phyloP scores from a whole-genome alignment of 352 stramenopile genomes.

The Plasmopara muralis region DNA sequence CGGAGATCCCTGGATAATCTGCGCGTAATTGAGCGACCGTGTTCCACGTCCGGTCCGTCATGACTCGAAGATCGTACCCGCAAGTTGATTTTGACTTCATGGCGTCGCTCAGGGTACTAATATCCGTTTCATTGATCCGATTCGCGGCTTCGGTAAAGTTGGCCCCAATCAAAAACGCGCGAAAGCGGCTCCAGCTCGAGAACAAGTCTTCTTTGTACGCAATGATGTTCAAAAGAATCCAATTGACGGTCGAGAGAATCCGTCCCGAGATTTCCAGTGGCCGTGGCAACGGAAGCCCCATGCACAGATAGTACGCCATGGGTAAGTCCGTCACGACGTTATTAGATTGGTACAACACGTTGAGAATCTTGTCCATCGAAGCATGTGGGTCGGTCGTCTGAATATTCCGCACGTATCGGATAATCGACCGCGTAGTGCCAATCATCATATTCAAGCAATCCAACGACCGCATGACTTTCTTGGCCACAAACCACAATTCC shows the following conservation, averaged over 20 bases:
- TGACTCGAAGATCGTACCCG: conserved; percentile 29
- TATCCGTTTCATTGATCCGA: conserved; percentile 27
- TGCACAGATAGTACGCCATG: conserved; percentile 40
- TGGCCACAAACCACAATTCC: conserved; percentile 24
- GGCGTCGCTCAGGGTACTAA: conserved; percentile 26
- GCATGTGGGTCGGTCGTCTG: conserved; percentile 31
- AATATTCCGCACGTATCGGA: conserved; percentile 27
- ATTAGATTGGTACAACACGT: conserved; percentile 51
- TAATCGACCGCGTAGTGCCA: conserved; percentile 21
- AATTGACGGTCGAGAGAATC: conserved; percentile 31
- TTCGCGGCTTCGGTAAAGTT: conserved; percentile 26
- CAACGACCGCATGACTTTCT: conserved; percentile 27
- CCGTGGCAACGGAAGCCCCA: conserved; percentile 21
- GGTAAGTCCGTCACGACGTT: conserved; percentile 51
- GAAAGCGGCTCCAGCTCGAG: conserved; percentile 27
- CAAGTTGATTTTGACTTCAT: conserved; percentile 34
- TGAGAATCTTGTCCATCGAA: conserved; percentile 42
- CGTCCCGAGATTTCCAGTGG: conserved; percentile 22
- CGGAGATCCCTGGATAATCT: conserved; percentile 24
- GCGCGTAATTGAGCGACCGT: conserved; percentile 35
- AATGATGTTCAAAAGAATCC: conserved; percentile 33
- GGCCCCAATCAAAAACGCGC: conserved; percentile 23
- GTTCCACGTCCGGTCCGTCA: conserved; percentile 40
- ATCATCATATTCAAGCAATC: conserved; percentile 44
- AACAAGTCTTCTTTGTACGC: conserved; percentile 31